A percentile compares a stretch with the other conserved stretches of the same genome.
phyloP scores from a whole-genome alignment of 306 rosid genomes.

The Dryas alaskensis region DNA sequence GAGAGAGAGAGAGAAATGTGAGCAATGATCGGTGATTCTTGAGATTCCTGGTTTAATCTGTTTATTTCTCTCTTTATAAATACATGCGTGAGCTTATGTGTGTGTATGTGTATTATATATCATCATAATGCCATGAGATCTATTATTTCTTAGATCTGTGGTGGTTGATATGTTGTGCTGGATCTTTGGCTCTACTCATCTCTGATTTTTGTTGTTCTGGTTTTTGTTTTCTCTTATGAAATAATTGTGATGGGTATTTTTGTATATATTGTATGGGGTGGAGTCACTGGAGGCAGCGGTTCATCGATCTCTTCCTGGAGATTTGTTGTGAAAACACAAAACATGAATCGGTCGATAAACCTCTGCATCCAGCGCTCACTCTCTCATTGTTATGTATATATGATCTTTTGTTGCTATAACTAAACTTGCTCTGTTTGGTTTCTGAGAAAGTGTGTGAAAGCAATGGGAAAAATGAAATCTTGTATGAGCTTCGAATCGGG shows the following conservation, averaged over 20 bases:
- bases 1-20: conserved; percentile 16
- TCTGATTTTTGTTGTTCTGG: background rate
- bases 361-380: conserved; percentile 99
- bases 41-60: conserved; percentile 43
- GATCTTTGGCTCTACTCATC: background rate
- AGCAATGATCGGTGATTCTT: conserved; percentile 33
- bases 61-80: conserved; percentile 16
- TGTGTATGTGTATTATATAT: background rate
- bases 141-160: background rate
- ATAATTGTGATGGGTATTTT: too few relatives aligned
- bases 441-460: conserved; percentile 3
- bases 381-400: conserved; percentile 29
- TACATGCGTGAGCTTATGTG: background rate
- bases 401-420: background rate
- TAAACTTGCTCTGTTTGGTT: background rate
- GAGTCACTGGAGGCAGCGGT: conserved; percentile 99
- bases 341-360: conserved; percentile 99
- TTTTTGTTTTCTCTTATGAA: background rate
- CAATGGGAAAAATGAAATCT: background rate
- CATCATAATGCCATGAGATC: background rate
- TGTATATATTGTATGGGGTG: conserved; percentile 31
- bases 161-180: background rate
- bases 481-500: background rate
- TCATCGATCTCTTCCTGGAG: conserved; percentile 99
- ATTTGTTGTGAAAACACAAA: conserved; percentile 57